Evolutionary conservation across 345 rosid genomes (phyloP), one percentile per base, ranked within the genome.

Genomic region (Syzygium aromaticum): DNA sequence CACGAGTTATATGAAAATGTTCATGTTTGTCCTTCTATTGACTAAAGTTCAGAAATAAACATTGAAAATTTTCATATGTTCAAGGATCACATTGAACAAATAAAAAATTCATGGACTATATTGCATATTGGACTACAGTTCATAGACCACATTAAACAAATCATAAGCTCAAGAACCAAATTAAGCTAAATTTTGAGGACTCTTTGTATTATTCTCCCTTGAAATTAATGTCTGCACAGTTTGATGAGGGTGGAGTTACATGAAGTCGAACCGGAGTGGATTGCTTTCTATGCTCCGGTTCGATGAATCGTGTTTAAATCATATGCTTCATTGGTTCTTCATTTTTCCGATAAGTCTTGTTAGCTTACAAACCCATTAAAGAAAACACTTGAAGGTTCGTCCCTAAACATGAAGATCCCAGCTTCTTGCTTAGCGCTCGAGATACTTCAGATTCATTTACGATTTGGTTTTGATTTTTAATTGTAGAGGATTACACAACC

Each of bases 131-230:
- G 3, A 1, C 0, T 51, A 25, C 4, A 59, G 0, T 25, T 59
- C 0, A 59, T 11, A 0, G 0, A 27, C 1, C 2, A 27, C 5
- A 4, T 27, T 27, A 2, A 11, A 25, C 2, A 59, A 59, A 59
- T 59, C 11, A 59, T 25, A 59, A 25, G 0, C 0, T 59, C 0
- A 1, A 59, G 3, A 5, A 25, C 1, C 8, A 13, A 2, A 6
- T n/a, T 61, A 12, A 61, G 10, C 8, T 0, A 13, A n/a, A 59
- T 5, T 13, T 61, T 1, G 14, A 1, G 73, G 14, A n/a, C 1
- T 0, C 1, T 61, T n/a, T 14, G 3, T 14, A 0, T 61, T 5
- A 13, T 13, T 61, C n/a, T n/a, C 19, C 3, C 15, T 61, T 3
- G 6, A 52, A n/a, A 61, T 61, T n/a, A 61, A 6, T 14, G n/a